Percentiles rank a stretch among this genome's conserved stretches.
phyloP scores from a whole-genome alignment of 768 basidiomycete genomes.

The Lactarius vividus region DNA sequence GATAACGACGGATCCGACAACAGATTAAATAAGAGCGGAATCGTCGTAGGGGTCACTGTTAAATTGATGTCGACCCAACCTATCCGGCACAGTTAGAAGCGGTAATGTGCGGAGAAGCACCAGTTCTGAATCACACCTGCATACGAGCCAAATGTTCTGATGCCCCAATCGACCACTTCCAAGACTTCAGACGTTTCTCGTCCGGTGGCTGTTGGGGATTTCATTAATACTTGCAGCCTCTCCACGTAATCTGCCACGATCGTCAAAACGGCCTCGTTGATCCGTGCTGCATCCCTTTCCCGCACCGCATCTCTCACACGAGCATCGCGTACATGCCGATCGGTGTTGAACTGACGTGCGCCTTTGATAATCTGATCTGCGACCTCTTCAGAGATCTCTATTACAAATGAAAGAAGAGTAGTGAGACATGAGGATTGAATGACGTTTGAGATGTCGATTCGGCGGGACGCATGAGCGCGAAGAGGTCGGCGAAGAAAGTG shows the following conservation, averaged over 20 bases:
- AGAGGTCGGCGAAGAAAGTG: constrained; percentile 75
- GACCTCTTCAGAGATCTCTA: constrained; percentile 96
- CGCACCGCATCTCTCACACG: constrained; percentile 87
- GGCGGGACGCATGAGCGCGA: constrained; percentile 65
- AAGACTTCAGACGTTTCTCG: constrained; percentile 55
- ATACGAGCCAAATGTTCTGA: constrained; percentile 89
- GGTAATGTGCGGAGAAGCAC: background rate
- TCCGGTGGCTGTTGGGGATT: constrained; percentile 44
- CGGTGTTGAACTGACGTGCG: constrained; percentile 67
- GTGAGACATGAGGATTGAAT: constrained; percentile 81
- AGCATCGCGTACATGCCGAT: constrained; percentile 76
- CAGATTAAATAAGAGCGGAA: constrained; percentile 80
- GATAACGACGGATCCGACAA: constrained; percentile 74
- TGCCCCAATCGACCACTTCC: constrained; percentile 90
- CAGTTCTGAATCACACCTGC: constrained; percentile 63
- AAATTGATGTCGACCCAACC: constrained; percentile 99
- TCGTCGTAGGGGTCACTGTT: constrained; percentile 86
- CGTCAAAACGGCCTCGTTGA: constrained; percentile 85
- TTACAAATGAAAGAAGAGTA: constrained; percentile 85
- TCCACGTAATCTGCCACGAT: constrained; percentile 72
- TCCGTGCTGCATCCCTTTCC: constrained; percentile 79
- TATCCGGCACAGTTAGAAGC: constrained; percentile 34
- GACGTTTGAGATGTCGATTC: constrained; percentile 54
- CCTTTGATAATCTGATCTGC: constrained; percentile 92
- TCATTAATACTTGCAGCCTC: constrained; percentile 51